A percentile compares a stretch with the other conserved stretches of the same genome.
Evolutionary conservation across 2,329 filamentous ascomycete species (phyloP).

Genomic region (Fusarium acutatum): DNA sequence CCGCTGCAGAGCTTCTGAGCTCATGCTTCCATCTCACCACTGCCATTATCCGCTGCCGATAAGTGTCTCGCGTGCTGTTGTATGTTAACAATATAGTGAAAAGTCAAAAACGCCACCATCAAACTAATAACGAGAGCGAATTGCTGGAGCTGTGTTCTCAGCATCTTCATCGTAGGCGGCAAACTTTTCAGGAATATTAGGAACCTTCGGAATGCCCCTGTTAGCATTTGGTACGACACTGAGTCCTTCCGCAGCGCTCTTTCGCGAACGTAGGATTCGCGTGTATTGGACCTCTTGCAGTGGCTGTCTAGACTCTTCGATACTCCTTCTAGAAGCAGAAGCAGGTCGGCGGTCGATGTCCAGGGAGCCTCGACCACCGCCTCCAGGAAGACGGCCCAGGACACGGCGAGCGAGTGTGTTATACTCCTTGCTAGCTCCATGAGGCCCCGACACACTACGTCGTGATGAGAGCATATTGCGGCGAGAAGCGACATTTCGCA

Average conservation of each 20-base stretch:
- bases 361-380: conserved; percentile 24
- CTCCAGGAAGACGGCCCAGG: conserved; percentile 37
- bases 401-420: conserved; percentile 41
- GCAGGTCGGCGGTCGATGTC: conserved; percentile 23
- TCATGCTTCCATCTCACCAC: conserved; percentile 11
- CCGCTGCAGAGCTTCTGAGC: conserved; percentile 11
- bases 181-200: conserved; percentile 56
- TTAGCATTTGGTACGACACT: conserved; percentile 57
- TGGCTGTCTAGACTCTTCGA: conserved; percentile 24
- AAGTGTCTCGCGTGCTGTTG: conserved; percentile 14
- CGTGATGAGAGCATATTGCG: conserved; percentile 34
- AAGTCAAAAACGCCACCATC: neutral
- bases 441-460: conserved; percentile 42
- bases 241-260: conserved; percentile 44
- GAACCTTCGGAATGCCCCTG: conserved; percentile 56
- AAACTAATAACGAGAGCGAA: conserved; percentile 40
- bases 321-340: conserved; percentile 28
- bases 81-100: conserved; percentile 4
- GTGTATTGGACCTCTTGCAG: conserved; percentile 34
- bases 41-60: conserved; percentile 17
- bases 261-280: conserved; percentile 40
- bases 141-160: conserved; percentile 47
- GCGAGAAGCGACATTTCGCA: conserved; percentile 44
- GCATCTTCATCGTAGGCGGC: conserved; percentile 45
- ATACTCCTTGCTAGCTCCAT: conserved; percentile 30